Evolutionary conservation across 345 rosid species (phyloP).

Genomic region (Salix exigua): DNA sequence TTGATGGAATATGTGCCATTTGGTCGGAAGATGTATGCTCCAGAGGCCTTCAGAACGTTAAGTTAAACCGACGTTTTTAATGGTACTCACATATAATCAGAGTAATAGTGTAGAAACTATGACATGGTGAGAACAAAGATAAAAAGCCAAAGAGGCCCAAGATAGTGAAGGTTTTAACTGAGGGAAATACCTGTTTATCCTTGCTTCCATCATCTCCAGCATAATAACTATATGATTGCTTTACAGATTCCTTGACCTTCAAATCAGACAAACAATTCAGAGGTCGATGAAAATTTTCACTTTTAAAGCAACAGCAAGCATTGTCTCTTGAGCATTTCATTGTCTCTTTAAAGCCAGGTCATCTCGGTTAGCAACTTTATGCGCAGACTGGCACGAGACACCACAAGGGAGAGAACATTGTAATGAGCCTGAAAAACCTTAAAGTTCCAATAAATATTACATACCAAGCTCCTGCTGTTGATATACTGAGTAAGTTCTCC

Average conservation of each 20-base stretch:
- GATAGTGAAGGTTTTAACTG: background rate
- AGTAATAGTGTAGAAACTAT: background rate
- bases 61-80: background rate
- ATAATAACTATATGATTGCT: constrained; percentile 71
- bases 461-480: constrained; percentile 56
- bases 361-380: no score
- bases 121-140: background rate
- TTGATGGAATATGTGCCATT: constrained; percentile 45
- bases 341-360: no score
- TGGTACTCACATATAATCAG: background rate
- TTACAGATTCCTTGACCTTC: constrained; percentile 36
- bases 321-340: no score
- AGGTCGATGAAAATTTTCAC: no score
- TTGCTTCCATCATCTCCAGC: constrained; percentile 73
- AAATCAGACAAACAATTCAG: background rate
- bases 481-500: constrained; percentile 54
- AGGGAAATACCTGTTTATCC: constrained; percentile 64
- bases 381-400: background rate
- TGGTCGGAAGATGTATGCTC: constrained; percentile 95
- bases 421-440: background rate
- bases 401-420: background rate
- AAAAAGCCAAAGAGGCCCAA: background rate
- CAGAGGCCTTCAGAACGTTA: constrained; percentile 65
- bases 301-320: no score
- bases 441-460: background rate